phyloP scores from a whole-genome alignment of 495 filamentous ascomycete species.

The Cenococcum geophilum region DNA sequence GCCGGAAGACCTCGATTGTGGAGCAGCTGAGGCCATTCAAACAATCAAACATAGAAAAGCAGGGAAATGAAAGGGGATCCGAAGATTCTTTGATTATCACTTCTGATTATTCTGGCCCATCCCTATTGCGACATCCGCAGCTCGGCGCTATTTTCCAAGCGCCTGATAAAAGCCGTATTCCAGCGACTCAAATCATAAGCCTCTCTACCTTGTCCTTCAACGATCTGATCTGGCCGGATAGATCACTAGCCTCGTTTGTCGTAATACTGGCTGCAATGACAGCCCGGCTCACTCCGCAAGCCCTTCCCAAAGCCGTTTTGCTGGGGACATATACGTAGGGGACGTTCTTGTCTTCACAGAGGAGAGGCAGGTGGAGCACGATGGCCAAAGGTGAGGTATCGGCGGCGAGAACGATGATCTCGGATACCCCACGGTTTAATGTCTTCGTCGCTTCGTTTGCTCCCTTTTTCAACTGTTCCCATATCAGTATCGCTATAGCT shows the following conservation, averaged over 20 bases:
- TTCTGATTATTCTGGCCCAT: too few species aligned
- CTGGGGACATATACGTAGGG: conserved; percentile 65
- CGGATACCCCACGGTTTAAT: conserved; percentile 78
- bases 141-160: too few species aligned
- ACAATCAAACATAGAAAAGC: too few species aligned
- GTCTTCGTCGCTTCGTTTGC: conserved; percentile 56
- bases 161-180: too few species aligned
- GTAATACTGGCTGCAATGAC: conserved; percentile 87
- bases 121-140: too few species aligned
- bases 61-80: too few species aligned
- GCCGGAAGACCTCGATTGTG: too few species aligned
- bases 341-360: conserved; percentile 56
- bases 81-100: too few species aligned
- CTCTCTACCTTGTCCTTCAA: conserved; percentile 96
- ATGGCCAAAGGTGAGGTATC: conserved; percentile 66
- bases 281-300: conserved; percentile 75
- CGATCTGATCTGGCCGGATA: conserved; percentile 73
- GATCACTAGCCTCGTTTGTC: conserved; percentile 86
- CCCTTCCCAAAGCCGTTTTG: conserved; percentile 67
- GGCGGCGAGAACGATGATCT: conserved; percentile 82
- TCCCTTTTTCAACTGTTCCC: conserved; percentile 61
- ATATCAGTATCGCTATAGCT: background rate
- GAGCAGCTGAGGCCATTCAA: too few species aligned
- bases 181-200: conserved; percentile 71
- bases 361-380: conserved; percentile 83